Percentiles rank a stretch among this genome's conserved stretches.
These are phyloP conservation scores for Beauveria rudraprayagi DNA, from an alignment of 2,329 filamentous ascomycete genomes.

Conservation along the genomic window DNA sequence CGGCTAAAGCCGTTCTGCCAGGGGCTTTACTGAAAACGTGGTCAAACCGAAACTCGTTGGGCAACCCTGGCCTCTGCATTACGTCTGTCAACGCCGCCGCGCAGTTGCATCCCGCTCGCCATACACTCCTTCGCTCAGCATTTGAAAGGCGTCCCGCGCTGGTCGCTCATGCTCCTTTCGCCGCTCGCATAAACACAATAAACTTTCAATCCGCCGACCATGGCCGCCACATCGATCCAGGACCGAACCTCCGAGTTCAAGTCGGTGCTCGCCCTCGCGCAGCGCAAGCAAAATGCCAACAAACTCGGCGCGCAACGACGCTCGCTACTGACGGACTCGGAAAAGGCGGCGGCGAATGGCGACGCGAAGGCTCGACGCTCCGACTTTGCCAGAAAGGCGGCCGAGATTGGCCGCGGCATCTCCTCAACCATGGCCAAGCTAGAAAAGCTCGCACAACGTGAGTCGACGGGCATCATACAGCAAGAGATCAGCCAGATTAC, in stretches of 20 bases:
- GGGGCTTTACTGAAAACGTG: conserved; percentile 10
- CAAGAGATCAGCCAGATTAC: background rate
- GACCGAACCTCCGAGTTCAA: conserved; percentile 95
- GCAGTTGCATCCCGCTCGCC: background rate
- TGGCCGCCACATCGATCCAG: conserved; percentile 74
- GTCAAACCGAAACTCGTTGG: conserved; percentile 4
- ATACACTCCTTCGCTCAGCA: background rate
- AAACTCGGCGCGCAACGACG: conserved; percentile 75
- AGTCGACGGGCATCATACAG: conserved; percentile 21
- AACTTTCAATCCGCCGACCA: conserved; percentile 20
- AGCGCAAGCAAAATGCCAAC: conserved; percentile 66
- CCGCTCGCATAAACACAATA: background rate
- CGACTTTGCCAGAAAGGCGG: conserved; percentile 87
- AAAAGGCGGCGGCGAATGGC: conserved; percentile 56
- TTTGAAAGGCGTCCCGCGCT: conserved; percentile 21
- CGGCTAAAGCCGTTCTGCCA: conserved; percentile 1
- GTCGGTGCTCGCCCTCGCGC: conserved; percentile 78
- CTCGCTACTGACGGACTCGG: conserved; percentile 66
- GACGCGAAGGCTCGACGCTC: conserved; percentile 56
- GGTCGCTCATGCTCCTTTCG: conserved; percentile 22
- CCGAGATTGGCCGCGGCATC: conserved; percentile 87
- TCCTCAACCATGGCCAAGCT: conserved; percentile 89
- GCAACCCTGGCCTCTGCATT: background rate
- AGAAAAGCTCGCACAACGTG: conserved; percentile 80
- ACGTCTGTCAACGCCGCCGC: background rate